These are phyloP conservation scores for Purshia tridentata DNA, from an alignment of 306 rosid species.

Conservation along the genomic window DNA sequence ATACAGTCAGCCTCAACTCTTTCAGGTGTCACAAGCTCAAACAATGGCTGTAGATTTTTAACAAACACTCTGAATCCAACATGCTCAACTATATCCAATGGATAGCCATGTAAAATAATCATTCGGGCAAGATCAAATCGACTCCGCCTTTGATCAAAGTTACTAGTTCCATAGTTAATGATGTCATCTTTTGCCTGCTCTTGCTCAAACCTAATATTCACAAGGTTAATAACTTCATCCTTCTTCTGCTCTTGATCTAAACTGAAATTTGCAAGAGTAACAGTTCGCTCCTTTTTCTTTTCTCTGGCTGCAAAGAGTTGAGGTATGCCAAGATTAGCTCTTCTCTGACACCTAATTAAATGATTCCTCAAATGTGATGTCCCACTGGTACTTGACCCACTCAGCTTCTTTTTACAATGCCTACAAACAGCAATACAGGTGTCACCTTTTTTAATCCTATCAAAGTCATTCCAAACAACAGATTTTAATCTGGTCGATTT, in stretches of 20 bases:
- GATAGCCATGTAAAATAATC: constrained; percentile 95
- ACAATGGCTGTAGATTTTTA: constrained; percentile 90
- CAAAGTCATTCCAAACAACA: constrained; percentile 97
- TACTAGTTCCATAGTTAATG: constrained; percentile 44
- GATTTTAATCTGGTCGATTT: constrained; percentile 93
- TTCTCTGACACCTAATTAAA: constrained; percentile 89
- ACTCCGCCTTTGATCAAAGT: constrained; percentile 89
- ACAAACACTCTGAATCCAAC: constrained; percentile 90
- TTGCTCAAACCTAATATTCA: constrained; percentile 87
- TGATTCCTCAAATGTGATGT: constrained; percentile 99
- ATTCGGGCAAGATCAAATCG: constrained; percentile 94
- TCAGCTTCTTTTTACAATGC: constrained; percentile 96
- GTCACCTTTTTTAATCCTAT: constrained; percentile 91
- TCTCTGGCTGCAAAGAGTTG: constrained; percentile 67
- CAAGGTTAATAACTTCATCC: constrained; percentile 74
- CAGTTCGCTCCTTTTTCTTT: constrained; percentile 78
- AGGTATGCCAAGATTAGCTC: constrained; percentile 64
- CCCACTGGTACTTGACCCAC: constrained; percentile 98
- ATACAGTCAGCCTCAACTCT: constrained; percentile 89
- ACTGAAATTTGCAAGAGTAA: constrained; percentile 61
- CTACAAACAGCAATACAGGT: constrained; percentile 87
- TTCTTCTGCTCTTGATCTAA: constrained; percentile 70
- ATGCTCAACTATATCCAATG: constrained; percentile 92
- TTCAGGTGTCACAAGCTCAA: constrained; percentile 72
- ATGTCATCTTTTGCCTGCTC: constrained; percentile 70